These are phyloP conservation scores for Chaetomium tenue DNA, from an alignment of 495 filamentous ascomycete genomes.

Conservation along the genomic window DNA sequence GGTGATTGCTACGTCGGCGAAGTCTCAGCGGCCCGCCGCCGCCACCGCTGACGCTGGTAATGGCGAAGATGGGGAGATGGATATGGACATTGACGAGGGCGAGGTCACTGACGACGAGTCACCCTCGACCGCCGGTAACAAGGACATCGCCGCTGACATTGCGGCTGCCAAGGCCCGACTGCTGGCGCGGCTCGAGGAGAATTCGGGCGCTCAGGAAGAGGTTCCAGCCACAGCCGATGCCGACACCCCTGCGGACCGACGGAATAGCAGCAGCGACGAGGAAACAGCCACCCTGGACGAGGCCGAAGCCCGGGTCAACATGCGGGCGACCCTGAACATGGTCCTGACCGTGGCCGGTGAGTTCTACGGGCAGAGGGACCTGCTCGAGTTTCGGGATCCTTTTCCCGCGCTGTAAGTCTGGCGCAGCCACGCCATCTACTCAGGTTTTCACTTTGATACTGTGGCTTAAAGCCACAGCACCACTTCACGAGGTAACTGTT, in stretches of 20 bases:
- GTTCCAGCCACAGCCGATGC: not conserved
- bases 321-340: constrained; percentile 74
- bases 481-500: not conserved
- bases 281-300: constrained; percentile 23
- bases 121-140: constrained; percentile 23
- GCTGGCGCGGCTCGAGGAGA: constrained; percentile 46
- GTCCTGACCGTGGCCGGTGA: constrained; percentile 87
- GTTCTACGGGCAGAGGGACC: constrained; percentile 84
- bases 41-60: constrained; percentile 4
- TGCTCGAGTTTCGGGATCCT: constrained; percentile 68
- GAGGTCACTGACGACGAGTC: constrained; percentile 41
- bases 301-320: constrained; percentile 44
- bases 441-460: not conserved
- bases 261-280: not conserved
- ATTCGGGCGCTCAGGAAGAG: constrained; percentile 18
- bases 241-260: constrained; percentile 2
- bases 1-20: constrained; percentile 14
- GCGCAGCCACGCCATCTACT: not conserved
- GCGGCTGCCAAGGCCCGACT: constrained; percentile 61
- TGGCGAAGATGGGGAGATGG: constrained; percentile 39
- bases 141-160: constrained; percentile 45
- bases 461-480: not conserved
- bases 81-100: constrained; percentile 49
- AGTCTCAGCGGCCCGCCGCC: not conserved
- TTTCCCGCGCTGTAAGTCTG: constrained; percentile 35